Conservation (phyloP, 78 protist genomes). For the Isochrysis galbana region DNA sequence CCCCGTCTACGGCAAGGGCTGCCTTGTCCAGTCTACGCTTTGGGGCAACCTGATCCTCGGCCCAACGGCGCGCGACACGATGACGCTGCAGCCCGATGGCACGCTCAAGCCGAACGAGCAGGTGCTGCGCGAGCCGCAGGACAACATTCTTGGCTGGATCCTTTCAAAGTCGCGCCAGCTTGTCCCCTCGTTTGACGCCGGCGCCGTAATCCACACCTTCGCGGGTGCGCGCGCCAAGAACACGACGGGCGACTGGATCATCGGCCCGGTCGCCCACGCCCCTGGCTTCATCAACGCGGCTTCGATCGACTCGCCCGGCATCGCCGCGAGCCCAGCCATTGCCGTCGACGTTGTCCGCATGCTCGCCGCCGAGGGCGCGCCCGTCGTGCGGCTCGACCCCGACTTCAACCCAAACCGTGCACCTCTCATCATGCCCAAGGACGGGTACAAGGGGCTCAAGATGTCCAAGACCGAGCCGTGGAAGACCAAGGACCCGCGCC, state of each 20-base stretch:
- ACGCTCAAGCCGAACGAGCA: neutral
- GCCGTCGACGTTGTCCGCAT: neutral
- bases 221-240: slow-evolving; percentile 19
- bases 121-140: neutral
- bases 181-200: neutral
- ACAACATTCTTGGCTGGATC: neutral
- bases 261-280: neutral
- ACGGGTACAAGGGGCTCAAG: neutral
- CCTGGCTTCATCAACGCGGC: neutral
- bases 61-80: slow-evolving; percentile 21
- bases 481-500: neutral
- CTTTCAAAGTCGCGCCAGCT: neutral
- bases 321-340: slow-evolving; percentile 19
- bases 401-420: slow-evolving; percentile 17
- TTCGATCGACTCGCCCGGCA: slow-evolving; percentile 19
- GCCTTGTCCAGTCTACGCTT: neutral
- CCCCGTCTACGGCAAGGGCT: slow-evolving; percentile 20
- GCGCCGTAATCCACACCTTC: neutral
- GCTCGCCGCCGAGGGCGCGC: neutral
- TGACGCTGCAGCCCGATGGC: neutral
- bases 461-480: neutral
- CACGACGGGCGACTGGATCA: slow-evolving; percentile 13
- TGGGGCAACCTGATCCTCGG: slow-evolving; percentile 38
- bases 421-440: neutral
- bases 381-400: neutral